These are phyloP conservation scores for Ceratocystis cubensis DNA, from an alignment of 2,329 filamentous ascomycete genomes.

Conservation along the genomic window DNA sequence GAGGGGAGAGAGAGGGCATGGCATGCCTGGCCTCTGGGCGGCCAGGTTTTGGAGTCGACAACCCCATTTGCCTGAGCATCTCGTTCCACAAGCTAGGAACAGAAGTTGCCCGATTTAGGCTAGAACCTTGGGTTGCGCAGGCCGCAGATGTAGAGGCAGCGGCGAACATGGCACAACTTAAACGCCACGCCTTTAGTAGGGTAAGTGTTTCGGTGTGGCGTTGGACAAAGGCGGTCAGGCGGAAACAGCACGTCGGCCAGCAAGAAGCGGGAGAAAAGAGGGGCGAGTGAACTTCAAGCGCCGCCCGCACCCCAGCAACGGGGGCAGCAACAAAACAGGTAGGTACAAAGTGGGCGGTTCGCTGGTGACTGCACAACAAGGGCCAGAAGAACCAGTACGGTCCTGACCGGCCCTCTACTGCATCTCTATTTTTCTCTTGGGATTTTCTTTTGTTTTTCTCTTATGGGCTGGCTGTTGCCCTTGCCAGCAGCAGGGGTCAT, in stretches of 20 bases:
- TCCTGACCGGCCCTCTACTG: too few species aligned
- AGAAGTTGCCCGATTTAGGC: neutral
- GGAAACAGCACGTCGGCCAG: neutral
- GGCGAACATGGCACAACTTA: neutral
- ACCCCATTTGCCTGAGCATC: too few species aligned
- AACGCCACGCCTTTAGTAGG: neutral
- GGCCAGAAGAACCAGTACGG: too few species aligned
- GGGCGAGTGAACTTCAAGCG: neutral
- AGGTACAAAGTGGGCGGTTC: too few species aligned
- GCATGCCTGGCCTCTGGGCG: too few species aligned
- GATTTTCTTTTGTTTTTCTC: neutral
- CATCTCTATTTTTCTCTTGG: slow-evolving; percentile 13
- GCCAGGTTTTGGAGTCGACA: too few species aligned
- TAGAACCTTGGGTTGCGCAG: neutral
- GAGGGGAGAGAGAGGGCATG: too few species aligned
- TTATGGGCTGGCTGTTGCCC: neutral
- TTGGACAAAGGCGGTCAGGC: slow-evolving; percentile 17
- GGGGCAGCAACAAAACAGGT: too few species aligned
- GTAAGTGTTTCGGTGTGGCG: neutral
- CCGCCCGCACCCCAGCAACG: neutral
- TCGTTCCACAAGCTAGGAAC: neutral
- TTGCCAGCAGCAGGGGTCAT: slow-evolving; percentile 8
- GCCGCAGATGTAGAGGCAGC: neutral
- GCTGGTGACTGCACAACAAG: too few species aligned
- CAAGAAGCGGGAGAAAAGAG: slow-evolving; percentile 12